phyloP scores from a whole-genome alignment of 2,329 filamentous ascomycete genomes.

The Emergomyces pasteurianus region DNA sequence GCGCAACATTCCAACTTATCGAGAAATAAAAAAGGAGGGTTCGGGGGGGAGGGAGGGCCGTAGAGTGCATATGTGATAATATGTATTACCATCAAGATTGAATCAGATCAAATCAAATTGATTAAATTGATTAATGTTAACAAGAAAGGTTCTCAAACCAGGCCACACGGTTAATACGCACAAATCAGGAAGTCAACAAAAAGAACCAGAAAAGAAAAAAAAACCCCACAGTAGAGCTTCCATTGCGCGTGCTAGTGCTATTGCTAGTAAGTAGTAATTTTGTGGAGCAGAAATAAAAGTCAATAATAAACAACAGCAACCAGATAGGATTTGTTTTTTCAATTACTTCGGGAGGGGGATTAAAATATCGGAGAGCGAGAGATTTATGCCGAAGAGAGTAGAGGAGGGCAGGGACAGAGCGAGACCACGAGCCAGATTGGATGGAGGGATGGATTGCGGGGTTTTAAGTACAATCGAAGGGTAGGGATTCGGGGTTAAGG shows the following conservation, averaged over 20 bases:
- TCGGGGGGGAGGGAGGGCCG: too few species aligned
- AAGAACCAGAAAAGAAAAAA: neutral
- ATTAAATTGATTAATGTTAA: neutral
- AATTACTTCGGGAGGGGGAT: neutral
- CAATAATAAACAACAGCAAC: neutral
- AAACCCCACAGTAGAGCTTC: neutral
- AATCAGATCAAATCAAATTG: neutral
- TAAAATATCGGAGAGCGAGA: neutral
- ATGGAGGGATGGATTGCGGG: neutral
- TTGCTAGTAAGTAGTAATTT: neutral
- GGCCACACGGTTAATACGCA: neutral
- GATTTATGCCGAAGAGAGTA: neutral
- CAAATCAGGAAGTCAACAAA: neutral
- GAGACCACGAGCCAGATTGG: neutral
- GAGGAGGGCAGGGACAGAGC: neutral
- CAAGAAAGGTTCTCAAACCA: neutral
- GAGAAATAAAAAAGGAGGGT: too few species aligned
- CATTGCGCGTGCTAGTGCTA: neutral
- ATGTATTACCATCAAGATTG: neutral
- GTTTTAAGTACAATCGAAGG: neutral
- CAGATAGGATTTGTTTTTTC: neutral
- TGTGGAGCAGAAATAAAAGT: neutral
- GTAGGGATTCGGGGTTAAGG: neutral
- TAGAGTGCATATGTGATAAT: neutral
- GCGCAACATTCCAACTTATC: too few species aligned